Base-by-base conservation (phyloP, 208 protist species). In the Trypanosoma boissoni region DNA sequence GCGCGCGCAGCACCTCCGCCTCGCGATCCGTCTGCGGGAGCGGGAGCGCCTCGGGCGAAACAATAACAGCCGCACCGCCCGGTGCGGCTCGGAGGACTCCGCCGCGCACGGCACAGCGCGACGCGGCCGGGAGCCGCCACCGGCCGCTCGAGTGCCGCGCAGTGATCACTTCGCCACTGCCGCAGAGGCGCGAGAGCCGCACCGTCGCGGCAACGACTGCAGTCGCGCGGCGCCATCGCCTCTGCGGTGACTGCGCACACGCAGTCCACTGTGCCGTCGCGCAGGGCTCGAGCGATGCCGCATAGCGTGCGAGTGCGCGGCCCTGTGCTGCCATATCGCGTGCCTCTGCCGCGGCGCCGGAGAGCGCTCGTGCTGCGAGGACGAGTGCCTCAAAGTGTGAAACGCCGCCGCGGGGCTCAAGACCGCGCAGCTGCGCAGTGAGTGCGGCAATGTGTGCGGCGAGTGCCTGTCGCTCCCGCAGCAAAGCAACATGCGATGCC, bases 311-410 rank as follows among this genome's bases (percentile, higher is more conserved):
- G 8, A 84, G 41, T 2, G 78, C 78, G 29, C 29, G 58, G 14
- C 78, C 74, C 41, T 86, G 74, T 49, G 76, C 68, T 28, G 68
- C 21, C 55, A 81, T 71, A 42, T 86, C 78, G 6, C 61, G 64
- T 12, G 57, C 49, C 18, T 86, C 78, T 39, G 66, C 63, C 46
- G 58, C 56, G 7, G 72, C 37, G 18, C 78, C 78, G 7, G 70
- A 70, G 49, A 76, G 68, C 20, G 68, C 74, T 27, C 78, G 73
- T 14, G 72, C 39, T 6, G 68, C 28, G 8, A 81, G 32, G 27
- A 76, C 39, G 50, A 74, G 54, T 14, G 59, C 62, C 42, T 76
- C 72, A 49, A 68, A 68, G 12, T 56, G 36, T 12, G 68, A 59
- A 20, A 63, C 18, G 10, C 26, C 24, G 16, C 39, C 43, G 4